Percentiles rank a stretch among this genome's conserved stretches.
phyloP scores from a whole-genome alignment of 495 filamentous ascomycete genomes.

The Penicillium soppii region DNA sequence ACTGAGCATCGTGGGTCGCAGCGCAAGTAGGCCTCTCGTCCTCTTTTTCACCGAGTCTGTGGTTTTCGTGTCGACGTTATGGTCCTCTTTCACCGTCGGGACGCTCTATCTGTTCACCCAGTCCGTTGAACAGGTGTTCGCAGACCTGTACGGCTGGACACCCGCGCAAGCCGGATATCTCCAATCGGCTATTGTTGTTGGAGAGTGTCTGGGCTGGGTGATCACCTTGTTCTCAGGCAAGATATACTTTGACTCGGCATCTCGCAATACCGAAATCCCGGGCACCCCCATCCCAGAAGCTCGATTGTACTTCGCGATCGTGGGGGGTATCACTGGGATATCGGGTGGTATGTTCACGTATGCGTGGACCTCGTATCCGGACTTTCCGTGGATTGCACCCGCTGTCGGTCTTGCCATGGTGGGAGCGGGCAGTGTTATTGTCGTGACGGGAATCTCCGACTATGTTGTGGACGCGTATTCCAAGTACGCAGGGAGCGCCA shows the following conservation, averaged over 20 bases:
- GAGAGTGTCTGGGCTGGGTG: constrained; percentile 31
- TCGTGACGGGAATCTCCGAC: constrained; percentile 21
- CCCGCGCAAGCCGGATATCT: constrained; percentile 35
- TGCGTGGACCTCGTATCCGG: constrained; percentile 36
- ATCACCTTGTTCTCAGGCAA: constrained; percentile 21
- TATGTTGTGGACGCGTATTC: constrained; percentile 29
- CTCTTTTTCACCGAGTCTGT: constrained; percentile 55
- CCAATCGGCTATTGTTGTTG: constrained; percentile 39
- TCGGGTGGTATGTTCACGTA: constrained; percentile 41
- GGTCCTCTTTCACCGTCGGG: constrained; percentile 52
- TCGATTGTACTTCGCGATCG: constrained; percentile 34
- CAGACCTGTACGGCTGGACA: constrained; percentile 32
- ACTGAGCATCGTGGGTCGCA: constrained; percentile 20
- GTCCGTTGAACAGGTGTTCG: constrained; percentile 42
- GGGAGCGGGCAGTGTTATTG: constrained; percentile 19
- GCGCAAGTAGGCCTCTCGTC: constrained; percentile 38
- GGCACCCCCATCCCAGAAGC: constrained; percentile 37
- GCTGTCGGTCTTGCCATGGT: constrained; percentile 39
- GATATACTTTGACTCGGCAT: constrained; percentile 32
- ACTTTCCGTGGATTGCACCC: constrained; percentile 37
- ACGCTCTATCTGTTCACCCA: constrained; percentile 52
- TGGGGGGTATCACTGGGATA: constrained; percentile 30
- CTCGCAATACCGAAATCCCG: constrained; percentile 29
- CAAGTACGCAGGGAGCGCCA: constrained; percentile 25
- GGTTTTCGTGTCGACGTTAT: constrained; percentile 49